phyloP scores from a whole-genome alignment of 768 basidiomycete genomes.

The Naganishia onofrii region DNA sequence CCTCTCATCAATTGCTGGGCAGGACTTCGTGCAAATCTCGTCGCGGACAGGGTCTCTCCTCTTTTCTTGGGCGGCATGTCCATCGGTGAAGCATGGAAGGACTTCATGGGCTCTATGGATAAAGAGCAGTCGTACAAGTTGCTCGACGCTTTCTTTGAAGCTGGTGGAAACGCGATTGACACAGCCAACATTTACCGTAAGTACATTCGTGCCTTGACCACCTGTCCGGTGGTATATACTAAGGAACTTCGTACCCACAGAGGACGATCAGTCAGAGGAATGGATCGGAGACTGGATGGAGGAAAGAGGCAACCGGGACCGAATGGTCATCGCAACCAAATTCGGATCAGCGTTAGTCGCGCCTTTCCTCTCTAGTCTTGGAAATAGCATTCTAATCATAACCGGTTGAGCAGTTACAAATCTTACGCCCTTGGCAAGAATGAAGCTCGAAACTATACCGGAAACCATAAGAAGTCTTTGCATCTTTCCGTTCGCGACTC shows the following conservation, averaged over 20 bases:
- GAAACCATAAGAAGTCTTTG: constrained; percentile 59
- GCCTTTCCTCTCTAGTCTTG: background rate
- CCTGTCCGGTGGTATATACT: too few species aligned
- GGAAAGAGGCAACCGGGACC: constrained; percentile 55
- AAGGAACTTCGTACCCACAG: constrained; percentile 34
- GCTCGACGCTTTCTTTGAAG: constrained; percentile 42
- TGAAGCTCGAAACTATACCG: constrained; percentile 52
- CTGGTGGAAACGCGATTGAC: constrained; percentile 59
- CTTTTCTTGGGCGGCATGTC: constrained; percentile 45
- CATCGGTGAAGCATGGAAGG: constrained; percentile 51
- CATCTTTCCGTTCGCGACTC: constrained; percentile 48
- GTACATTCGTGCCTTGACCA: constrained; percentile 26
- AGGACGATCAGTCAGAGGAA: constrained; percentile 61
- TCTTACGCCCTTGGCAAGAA: constrained; percentile 27
- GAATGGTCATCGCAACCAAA: constrained; percentile 56
- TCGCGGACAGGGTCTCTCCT: constrained; percentile 39
- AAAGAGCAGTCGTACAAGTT: constrained; percentile 36
- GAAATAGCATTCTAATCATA: background rate
- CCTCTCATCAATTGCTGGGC: background rate
- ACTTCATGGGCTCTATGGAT: constrained; percentile 37
- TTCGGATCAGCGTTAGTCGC: background rate
- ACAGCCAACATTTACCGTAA: constrained; percentile 60
- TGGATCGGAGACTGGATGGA: constrained; percentile 60
- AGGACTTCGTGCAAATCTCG: background rate
- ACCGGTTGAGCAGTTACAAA: constrained; percentile 14